Base-by-base conservation (phyloP, 345 rosid species). In the Odontarrhena argentea region DNA sequence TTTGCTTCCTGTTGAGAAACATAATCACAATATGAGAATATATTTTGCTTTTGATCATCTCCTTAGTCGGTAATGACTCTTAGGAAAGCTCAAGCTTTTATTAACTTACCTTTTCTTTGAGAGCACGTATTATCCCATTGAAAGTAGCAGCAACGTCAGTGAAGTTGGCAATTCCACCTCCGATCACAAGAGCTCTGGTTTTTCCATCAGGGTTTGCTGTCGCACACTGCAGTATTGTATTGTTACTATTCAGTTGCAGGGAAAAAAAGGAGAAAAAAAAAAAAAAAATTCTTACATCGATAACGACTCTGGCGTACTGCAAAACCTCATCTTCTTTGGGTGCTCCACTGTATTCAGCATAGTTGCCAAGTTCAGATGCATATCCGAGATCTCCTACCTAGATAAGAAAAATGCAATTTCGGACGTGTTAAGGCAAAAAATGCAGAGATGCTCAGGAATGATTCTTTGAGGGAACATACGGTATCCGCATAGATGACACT, bases 91-190 rank as follows among this genome's bases (percentile, higher is more conserved):
- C 56, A 48, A 45, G 57, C 22, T 59, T 90, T 88, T 79, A 86
- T 41, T 50, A 28, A 41, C 15, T 45, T 10, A 87, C 99, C 95
- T 94, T 94, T 76, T 93, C 98, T 78, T 81, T 90, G 72, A 88
- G 75, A 61, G 98, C 92, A 8, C 89, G 85, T 75, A 93, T 93
- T 44, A 93, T 91, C 75, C 97, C 97, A 49, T 83, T 94, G 74
- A 94, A 94, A 51, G 99, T 91, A 64, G 99, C 92, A 62, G 96
- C 97, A 54, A 91, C 97, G 61, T 93, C 97, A 2, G 97, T 94
- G 76, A 94, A 91, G 86, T 94, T 94, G 10, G 99, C 97, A n/a
- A 91, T 91, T 72, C 97, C 99, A 65, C 97, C 96, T 65, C 99
- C 98, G 37, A 93, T 79, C 40, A 93, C 96, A 55, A 93, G 98